Percentiles rank a stretch among this genome's conserved stretches.
Evolutionary conservation across 192 early-diverging fungal species (phyloP).

Genomic region (Coemansia sp.): DNA sequence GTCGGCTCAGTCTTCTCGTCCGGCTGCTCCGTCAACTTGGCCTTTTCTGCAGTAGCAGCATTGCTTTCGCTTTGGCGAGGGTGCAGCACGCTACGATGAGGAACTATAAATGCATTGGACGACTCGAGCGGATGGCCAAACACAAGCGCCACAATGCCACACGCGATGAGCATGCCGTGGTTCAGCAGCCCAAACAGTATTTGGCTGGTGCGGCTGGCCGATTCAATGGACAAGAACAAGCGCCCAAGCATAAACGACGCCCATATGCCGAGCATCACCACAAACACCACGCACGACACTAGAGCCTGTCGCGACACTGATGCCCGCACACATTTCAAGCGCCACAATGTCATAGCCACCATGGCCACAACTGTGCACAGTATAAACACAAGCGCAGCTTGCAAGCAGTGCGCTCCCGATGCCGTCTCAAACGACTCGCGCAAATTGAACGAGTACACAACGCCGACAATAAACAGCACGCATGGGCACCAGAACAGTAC

Average conservation of each 20-base stretch:
- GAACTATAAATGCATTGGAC: neutral
- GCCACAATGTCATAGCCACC: neutral
- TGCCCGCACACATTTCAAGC: neutral
- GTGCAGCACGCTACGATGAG: neutral
- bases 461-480: slow-evolving; percentile 11
- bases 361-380: slow-evolving; percentile 4
- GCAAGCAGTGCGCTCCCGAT: slow-evolving; percentile 8
- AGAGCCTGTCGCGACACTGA: neutral
- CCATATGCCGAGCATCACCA: slow-evolving; percentile 22
- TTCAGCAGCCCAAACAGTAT: slow-evolving; percentile 17
- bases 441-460: slow-evolving; percentile 7
- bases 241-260: slow-evolving; percentile 34
- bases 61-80: neutral
- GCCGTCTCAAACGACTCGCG: neutral
- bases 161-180: slow-evolving; percentile 11
- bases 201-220: slow-evolving; percentile 17
- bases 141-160: slow-evolving; percentile 2
- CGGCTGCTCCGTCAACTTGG: neutral
- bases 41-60: neutral
- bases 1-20: no score
- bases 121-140: slow-evolving; percentile 17
- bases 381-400: slow-evolving; percentile 11
- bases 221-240: slow-evolving; percentile 18
- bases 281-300: neutral
- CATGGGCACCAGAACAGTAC: slow-evolving; percentile 5